Base-by-base conservation (phyloP, 176 grass and related monocot species). In the Neostapfia colusana region DNA sequence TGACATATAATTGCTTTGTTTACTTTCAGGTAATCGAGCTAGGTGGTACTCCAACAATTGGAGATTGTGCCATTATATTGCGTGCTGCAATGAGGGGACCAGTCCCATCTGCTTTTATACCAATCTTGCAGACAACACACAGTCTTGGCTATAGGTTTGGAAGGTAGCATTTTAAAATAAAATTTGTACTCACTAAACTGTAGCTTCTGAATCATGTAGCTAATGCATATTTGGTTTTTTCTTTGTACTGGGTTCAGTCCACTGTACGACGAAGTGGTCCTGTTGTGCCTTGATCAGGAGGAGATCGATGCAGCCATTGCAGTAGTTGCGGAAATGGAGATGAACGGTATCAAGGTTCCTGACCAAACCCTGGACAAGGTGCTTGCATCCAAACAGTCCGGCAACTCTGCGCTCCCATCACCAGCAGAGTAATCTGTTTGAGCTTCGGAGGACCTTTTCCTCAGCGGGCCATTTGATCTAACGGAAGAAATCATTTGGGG, bases 331-430 rank as follows among this genome's bases (percentile, higher is more conserved):
- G 91, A 94, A 64, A 88, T 92, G 89, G 95, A 98, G 79, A 89
- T 89, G 5, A 82, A 81, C 66, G 95, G 89, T 84, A 92, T 98
- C 82, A 98, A 89, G 67, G 91, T 92, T 23, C 60, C 82, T 7
- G 95, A 92, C 44, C 74, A 98, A 74, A 98, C 92, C 45, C 79
- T 98, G 75, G 95, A 98, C 80, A 88, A 85, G 73, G 91, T 98
- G 73, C 95, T 98, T 68, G 84, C 82, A 74, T 55, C 84, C 48
- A 89, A 90, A 88, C 86, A 73, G 39, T 70, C 59, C 18, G 79
- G 67, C 43, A 88, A 97, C 68, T 88, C 86, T 49, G 57, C 58
- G 6, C 78, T 88, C 45, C 81, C 73, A 68, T 55, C 55, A 63
- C 63, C 75, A 23, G 9, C 15, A 10, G 75, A 84, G 62, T 67